Percentiles rank a stretch among this genome's conserved stretches.
Evolutionary conservation across 1,284 basidiomycete genomes (phyloP).

Genomic region (Lignosus rhinocerotis): DNA sequence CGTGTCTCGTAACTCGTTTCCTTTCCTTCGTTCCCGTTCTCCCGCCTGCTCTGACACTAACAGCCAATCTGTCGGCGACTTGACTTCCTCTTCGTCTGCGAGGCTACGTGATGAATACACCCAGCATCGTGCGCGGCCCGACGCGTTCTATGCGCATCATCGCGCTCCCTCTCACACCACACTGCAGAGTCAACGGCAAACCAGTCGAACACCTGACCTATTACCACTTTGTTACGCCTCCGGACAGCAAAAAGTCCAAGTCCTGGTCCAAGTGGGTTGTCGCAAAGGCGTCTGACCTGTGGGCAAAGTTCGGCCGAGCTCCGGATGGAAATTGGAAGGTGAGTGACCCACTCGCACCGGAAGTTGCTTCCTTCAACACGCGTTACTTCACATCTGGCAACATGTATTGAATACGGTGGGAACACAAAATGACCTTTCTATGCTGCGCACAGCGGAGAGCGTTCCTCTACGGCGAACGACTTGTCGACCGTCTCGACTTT

Average conservation of each 20-base stretch:
- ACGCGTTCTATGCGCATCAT: conserved; percentile 46
- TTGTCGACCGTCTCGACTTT: conserved; percentile 72
- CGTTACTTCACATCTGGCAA: not conserved
- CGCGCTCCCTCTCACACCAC: conserved; percentile 42
- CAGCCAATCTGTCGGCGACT: not conserved
- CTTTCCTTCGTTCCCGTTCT: not conserved
- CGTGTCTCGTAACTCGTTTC: not conserved
- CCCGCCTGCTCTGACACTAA: not conserved
- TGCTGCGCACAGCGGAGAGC: conserved; percentile 46
- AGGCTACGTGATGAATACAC: conserved; percentile 8
- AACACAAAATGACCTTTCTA: not conserved
- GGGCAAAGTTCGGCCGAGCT: conserved; percentile 68
- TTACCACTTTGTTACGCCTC: conserved; percentile 47
- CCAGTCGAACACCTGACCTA: conserved; percentile 38
- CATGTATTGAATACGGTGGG: not conserved
- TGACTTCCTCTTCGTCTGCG: too few relatives aligned
- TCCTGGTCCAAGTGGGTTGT: conserved; percentile 43
- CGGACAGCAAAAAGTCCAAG: conserved; percentile 21
- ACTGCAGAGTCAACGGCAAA: conserved; percentile 14
- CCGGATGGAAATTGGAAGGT: conserved; percentile 70
- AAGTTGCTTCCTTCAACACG: not conserved
- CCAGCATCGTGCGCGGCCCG: conserved; percentile 20
- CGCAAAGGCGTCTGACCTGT: conserved; percentile 52
- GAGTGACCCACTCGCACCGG: conserved; percentile 10
- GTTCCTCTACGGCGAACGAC: conserved; percentile 62